Base-by-base conservation (phyloP, 2,329 filamentous ascomycete species). In the Xylariaceae sp. region DNA sequence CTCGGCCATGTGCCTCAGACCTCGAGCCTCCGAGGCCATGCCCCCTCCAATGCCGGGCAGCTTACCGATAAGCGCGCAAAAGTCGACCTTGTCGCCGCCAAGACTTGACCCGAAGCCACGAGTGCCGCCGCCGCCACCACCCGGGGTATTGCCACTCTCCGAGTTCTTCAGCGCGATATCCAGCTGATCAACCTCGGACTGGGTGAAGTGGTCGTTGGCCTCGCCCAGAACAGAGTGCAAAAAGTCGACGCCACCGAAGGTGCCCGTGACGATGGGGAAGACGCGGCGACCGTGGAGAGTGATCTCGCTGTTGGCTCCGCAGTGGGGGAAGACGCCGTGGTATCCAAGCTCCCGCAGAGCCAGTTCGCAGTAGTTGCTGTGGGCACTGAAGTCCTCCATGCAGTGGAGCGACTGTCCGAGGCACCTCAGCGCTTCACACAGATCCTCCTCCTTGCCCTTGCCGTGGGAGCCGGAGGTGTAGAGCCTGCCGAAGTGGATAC, bases 311-410 rank as follows among this genome's bases (percentile, higher is more conserved):
- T 63, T 61, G 3, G 61, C 56, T n/a, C 85, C 85, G 33, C 78
- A 83, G 51, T 89, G 84, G 5, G 84, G 64, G 46, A 88, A 90
- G 14, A 90, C 77, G 19, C 75, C 70, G 32, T 64, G 59, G 49
- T 77, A 74, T 1, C 82, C 82, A 40, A 86, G 67, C 53, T 92
- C 85, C 18, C 80, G 73, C 18, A 92, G 68, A 4, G 74, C 80
- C 39, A 90, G 70, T 57, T 92, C 85, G 48, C 78, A 80, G 59
- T 90, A 92, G 60, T 90, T 90, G 52, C 81, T 87, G 58, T 90
- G 84, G 2, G 84, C 84, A 30, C 80, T 79, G 65, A 74, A 92
- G 46, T 89, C 72, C 70, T 89, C 83, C 52, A 89, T 69, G 29
- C 80, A 85, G 57, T 89, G 83, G 16, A 88, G 67, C 3, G 80